Conservation (phyloP, 2,329 filamentous ascomycete species). For the Colletotrichum coccodes region DNA sequence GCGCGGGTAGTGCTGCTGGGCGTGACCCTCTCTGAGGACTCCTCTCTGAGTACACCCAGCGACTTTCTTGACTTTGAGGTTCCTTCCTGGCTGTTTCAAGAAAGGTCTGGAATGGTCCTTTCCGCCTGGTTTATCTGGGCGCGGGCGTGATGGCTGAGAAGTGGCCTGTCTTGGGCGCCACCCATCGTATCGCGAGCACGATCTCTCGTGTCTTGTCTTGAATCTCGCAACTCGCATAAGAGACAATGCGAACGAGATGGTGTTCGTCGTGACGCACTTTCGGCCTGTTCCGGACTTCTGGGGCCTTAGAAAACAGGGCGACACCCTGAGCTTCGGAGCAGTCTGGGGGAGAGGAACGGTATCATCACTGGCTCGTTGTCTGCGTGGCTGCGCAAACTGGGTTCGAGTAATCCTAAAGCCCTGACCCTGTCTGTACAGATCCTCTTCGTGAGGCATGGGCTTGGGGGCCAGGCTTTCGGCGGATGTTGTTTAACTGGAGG, state of each 20-base stretch:
- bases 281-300: constrained; percentile 5
- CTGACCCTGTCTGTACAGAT: neutral
- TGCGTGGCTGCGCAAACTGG: neutral
- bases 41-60: neutral
- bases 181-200: neutral
- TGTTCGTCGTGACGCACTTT: constrained; percentile 5
- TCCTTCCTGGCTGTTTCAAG: constrained; percentile 6
- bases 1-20: constrained; percentile 1
- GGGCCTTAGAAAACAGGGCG: neutral
- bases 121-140: neutral
- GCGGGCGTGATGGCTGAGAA: neutral
- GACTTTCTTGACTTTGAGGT: neutral
- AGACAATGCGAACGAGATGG: neutral
- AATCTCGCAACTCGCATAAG: neutral
- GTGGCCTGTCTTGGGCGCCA: neutral
- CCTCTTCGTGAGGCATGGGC: neutral
- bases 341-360: neutral
- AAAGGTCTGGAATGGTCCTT: constrained; percentile 22
- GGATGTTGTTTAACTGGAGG: neutral
- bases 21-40: neutral
- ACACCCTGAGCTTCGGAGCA: neutral
- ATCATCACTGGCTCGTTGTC: neutral
- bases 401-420: neutral
- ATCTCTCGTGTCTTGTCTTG: neutral
- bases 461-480: neutral